Evolutionary conservation across 805 yeast genomes (phyloP), one percentile per base, ranked within the genome.

Genomic region (Metschnikowia koreensis): DNA sequence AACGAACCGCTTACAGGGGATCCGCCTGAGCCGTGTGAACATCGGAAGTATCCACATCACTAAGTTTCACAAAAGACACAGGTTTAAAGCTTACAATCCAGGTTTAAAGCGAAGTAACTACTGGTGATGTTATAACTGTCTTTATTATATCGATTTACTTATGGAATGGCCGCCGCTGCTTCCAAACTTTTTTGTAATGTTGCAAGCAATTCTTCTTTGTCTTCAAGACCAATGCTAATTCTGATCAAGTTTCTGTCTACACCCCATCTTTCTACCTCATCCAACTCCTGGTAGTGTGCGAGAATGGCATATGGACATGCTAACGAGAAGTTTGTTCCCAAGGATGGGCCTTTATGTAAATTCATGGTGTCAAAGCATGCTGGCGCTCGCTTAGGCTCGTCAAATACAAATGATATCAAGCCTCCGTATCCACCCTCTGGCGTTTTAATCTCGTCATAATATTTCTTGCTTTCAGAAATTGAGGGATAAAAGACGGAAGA

Each of bases 261-360:
- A 1, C 94, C 96, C 85, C 89, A 91, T 60, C 82, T 74, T 46
- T 80, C 88, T 22, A 88, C 85, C 62, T 84, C 90, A 53, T 89
- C 93, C 51, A 90, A 70, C 67, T 91, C 97, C 49, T 76, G 78
- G 67, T 83, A 89, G 66, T 91, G 97, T 2, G 96, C 96, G 53
- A 92, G 74, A 44, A 92, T 81, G 7, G 96, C 80, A 68, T 92
- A 92, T 8, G 97, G 97, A 65, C 96, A 91, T 6, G 91, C 91
- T 60, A 91, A 74, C 0, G 96, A 86, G 71, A 89, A 89, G 69
- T 88, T 91, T 0, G 97, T 89, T 11, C 97, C 97, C 58, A 91
- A 76, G 13, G 94, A 86, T 3, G 97, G 97, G 1, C 97, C 97
- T 70, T 92, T 92, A 54, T 89, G 87, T 55, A 87, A 69, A 45